Conservation (phyloP, 2,329 filamentous ascomycete genomes). For the Pestalotiopsis sp. region DNA sequence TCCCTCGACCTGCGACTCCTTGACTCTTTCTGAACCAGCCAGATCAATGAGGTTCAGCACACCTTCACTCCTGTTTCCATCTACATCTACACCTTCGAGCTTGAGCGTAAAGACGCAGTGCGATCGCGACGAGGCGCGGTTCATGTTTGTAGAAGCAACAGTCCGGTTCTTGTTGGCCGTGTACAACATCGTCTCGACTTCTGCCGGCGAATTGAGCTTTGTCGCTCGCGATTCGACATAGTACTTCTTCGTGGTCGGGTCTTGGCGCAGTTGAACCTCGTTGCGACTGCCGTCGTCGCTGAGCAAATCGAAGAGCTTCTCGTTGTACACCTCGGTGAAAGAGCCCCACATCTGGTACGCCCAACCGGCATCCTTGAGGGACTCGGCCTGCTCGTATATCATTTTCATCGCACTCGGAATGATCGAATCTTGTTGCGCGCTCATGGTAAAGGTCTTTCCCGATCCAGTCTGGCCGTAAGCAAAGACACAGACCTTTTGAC, state of each 20-base stretch:
- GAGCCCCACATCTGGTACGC: slow-evolving; percentile 90
- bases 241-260: slow-evolving; percentile 42
- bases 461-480: slow-evolving; percentile 98
- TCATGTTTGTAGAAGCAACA: slow-evolving; percentile 95
- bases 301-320: slow-evolving; percentile 90
- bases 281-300: slow-evolving; percentile 68
- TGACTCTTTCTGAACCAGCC: slow-evolving; percentile 84
- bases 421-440: slow-evolving; percentile 76
- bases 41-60: slow-evolving; percentile 95
- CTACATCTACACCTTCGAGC: slow-evolving; percentile 65
- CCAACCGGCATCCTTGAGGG: slow-evolving; percentile 90
- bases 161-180: slow-evolving; percentile 85
- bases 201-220: slow-evolving; percentile 74
- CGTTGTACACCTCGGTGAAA: slow-evolving; percentile 98
- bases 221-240: slow-evolving; percentile 31
- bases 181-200: slow-evolving; percentile 77
- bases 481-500: slow-evolving; percentile 98
- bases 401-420: slow-evolving; percentile 91
- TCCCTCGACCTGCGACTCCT: slow-evolving; percentile 19
- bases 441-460: slow-evolving; percentile 96
- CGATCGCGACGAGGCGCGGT: slow-evolving; percentile 89
- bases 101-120: slow-evolving; percentile 97
- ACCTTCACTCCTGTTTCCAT: slow-evolving; percentile 79
- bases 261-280: slow-evolving; percentile 90
- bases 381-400: slow-evolving; percentile 86